These are phyloP conservation scores for Pythium brachiatum DNA, from an alignment of 352 stramenopile species.

Conservation along the genomic window DNA sequence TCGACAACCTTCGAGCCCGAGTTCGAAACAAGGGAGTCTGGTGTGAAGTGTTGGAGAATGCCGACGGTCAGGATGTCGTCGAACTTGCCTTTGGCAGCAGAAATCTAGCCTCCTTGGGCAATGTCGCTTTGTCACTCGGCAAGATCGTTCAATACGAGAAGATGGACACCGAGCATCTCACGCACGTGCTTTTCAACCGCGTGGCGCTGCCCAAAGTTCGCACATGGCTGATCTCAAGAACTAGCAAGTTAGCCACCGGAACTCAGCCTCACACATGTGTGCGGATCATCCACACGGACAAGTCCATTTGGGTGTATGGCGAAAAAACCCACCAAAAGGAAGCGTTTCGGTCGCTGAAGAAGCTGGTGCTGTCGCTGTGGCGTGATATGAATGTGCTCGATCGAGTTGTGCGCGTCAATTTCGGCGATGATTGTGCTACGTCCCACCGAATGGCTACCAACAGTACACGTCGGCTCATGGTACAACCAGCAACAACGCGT, in stretches of 20 bases:
- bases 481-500: not conserved
- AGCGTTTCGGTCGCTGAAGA: not conserved
- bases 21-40: not conserved
- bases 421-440: not conserved
- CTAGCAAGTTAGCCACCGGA: not conserved
- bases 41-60: not conserved
- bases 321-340: not conserved
- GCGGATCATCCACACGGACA: not conserved
- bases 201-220: not conserved
- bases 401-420: constrained; percentile 7
- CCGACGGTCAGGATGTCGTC: not conserved
- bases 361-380: not conserved
- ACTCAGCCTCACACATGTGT: not conserved
- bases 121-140: constrained; percentile 1
- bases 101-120: not conserved
- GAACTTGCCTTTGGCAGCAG: constrained; percentile 9
- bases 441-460: too few species aligned
- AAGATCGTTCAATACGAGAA: constrained; percentile 12
- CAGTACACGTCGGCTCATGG: too few species aligned
- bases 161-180: not conserved
- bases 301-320: constrained; percentile 5
- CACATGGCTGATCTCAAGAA: not conserved
- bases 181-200: not conserved
- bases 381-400: constrained; percentile 15
- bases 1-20: not conserved